Conservation (phyloP, 2,329 filamentous ascomycete genomes). For the Thielaviopsis musarum region DNA sequence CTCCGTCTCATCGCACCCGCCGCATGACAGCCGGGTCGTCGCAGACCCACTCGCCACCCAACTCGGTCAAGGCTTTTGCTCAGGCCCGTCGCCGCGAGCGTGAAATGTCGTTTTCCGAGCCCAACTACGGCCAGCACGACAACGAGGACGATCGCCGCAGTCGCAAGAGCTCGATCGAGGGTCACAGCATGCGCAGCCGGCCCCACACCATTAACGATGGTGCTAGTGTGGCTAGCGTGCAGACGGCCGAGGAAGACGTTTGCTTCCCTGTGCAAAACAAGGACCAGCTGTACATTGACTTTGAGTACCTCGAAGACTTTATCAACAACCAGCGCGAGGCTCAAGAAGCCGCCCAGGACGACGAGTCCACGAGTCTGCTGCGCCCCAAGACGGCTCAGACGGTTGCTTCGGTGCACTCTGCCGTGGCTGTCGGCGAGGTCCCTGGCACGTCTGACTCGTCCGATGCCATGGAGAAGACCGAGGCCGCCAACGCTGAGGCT, state of each 20-base stretch:
- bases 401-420: constrained; percentile 18
- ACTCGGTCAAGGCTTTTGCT: constrained; percentile 94
- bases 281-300: constrained; percentile 75
- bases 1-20: constrained; percentile 28
- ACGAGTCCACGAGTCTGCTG: constrained; percentile 12
- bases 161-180: constrained; percentile 53
- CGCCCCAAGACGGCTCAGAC: constrained; percentile 17
- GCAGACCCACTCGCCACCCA: constrained; percentile 72
- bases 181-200: constrained; percentile 36
- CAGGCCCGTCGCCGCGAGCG: constrained; percentile 75
- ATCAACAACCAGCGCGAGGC: constrained; percentile 43
- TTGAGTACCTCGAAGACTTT: constrained; percentile 86
- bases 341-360: constrained; percentile 14
- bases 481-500: constrained; percentile 17
- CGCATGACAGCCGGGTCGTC: constrained; percentile 40
- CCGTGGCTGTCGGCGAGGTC: constrained; percentile 39
- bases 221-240: constrained; percentile 45
- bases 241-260: constrained; percentile 69
- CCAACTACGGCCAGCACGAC: constrained; percentile 23
- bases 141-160: constrained; percentile 37
- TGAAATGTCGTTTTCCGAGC: constrained; percentile 40
- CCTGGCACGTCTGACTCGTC: constrained; percentile 34
- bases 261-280: constrained; percentile 67
- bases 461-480: constrained; percentile 29
- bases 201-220: constrained; percentile 44